These are phyloP conservation scores for Cercophora newfieldiana DNA, from an alignment of 495 filamentous ascomycete species.

Conservation along the genomic window DNA sequence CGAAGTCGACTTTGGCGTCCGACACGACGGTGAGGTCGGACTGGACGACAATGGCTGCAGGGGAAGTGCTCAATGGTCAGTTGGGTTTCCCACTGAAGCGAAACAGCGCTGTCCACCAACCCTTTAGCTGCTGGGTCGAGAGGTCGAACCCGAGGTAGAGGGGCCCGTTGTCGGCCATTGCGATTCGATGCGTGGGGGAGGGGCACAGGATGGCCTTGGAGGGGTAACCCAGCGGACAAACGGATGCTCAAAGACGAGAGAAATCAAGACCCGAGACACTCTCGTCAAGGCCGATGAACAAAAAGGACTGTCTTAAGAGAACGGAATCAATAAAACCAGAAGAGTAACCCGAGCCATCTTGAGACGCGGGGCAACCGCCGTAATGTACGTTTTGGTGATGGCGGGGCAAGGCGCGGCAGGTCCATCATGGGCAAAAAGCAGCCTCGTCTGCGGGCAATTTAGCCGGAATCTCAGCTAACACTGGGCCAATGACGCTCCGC, in stretches of 20 bases:
- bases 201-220: not conserved
- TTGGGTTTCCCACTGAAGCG: not conserved
- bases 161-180: slow-evolving; percentile 52
- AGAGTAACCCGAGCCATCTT: slow-evolving; percentile 1
- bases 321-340: slow-evolving; percentile 1
- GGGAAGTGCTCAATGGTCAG: not conserved
- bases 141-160: slow-evolving; percentile 94
- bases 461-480: slow-evolving; percentile 22
- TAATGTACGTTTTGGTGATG: slow-evolving; percentile 8
- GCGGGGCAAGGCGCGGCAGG: slow-evolving; percentile 19
- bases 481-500: slow-evolving; percentile 23
- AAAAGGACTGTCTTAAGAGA: not conserved
- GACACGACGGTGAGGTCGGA: slow-evolving; percentile 74
- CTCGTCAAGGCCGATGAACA: not conserved
- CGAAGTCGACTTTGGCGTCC: slow-evolving; percentile 76
- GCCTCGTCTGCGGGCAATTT: slow-evolving; percentile 30
- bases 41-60: slow-evolving; percentile 70
- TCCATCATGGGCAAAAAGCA: slow-evolving; percentile 15
- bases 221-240: not conserved
- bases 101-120: slow-evolving; percentile 37
- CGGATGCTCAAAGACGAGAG: not conserved
- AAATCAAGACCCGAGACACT: not conserved
- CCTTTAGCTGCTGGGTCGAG: slow-evolving; percentile 95
- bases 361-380: slow-evolving; percentile 4
- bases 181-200: slow-evolving; percentile 25